Base-by-base conservation (phyloP, 805 yeast species). In the Myxozyma sirexii region DNA sequence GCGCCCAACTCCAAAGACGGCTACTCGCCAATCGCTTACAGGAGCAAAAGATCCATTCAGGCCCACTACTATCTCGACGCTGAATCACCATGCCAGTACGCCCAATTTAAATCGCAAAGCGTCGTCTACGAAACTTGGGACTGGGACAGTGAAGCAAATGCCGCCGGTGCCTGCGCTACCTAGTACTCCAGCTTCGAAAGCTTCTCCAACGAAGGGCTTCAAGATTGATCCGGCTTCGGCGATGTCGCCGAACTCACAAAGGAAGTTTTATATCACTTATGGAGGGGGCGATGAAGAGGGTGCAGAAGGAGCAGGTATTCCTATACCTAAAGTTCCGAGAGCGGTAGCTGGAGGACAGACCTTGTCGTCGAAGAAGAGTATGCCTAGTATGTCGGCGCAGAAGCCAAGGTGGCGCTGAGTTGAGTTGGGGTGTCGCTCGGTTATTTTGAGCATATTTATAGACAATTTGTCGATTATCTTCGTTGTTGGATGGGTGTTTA, bases 71-170 rank as follows among this genome's bases (percentile, higher is more conserved):
- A 47, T 45, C 13, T n/a, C 51, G 13, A 54, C 47, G 26, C 35
- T 61, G 35, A 61, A 57, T 27, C 62, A 59, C 26, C 59, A 48
- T 29, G 65, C 63, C 8, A 61, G 65, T 26, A 58, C 65, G 15
- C 65, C 65, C 4, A 57, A 61, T 43, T 38, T 61, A 41, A 49
- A 29, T 23, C 48, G 45, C 46, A 55, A 41, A 21, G 39, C 58
- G 19, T 37, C 53, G 27, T 29, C 56, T 21, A 23, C 43, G 15
- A 38, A 29, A 15, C 17, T 17, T 53, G 23, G 33, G 17, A 44
- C 12, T 29, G 41, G 27, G 7, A 33, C 29, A 4, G 35, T 47
- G 3, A 39, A 41, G 31, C 54, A 55, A 54, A 17, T 59, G 3
- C 51, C 56, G 4, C 50, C 57, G 6, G 23, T 46, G 15, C 57